Evolutionary conservation across 306 rosid species (phyloP), one percentile per base, ranked within the genome.

Genomic region (Chamaecrista fasciculata): DNA sequence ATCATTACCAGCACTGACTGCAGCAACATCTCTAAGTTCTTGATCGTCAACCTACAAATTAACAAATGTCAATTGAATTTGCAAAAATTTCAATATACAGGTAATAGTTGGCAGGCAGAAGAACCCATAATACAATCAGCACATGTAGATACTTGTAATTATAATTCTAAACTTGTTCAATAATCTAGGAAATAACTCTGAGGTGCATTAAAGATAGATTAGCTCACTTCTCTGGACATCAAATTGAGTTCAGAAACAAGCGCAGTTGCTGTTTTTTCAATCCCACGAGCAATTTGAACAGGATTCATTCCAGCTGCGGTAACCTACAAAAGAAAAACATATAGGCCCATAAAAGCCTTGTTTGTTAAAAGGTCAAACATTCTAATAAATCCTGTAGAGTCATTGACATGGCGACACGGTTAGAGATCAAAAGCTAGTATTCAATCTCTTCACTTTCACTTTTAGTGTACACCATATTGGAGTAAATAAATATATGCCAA

Each of bases 281-380:
- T 93, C 58, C 98, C 97, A 9, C 96, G 89, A 62, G 87, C 85
- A 80, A 93, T 79, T 85, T 93, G 98, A 70, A 90, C 73, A 62
- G 98, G 98, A 79, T 90, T 93, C 90, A 85, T 80, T 71, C 96
- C 97, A 65, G 94, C 87, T 37, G 97, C 87, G 83, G 84, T 85
- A 80, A 93, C 88, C 98, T 89, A 83, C 29, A 70, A 80, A 72
- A 12, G 58, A 43, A 26, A 20, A 74, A 58, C 18, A 21, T 2
- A 40, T 40, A 9, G n/a, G 46, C 46, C 46, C 15, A 25, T 11
- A 23, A 33, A 70, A 53, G 44, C 21, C n/a, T 40, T 40, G 26
- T 39, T 26, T 8, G 21, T 36, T 57, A 61, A 59, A 12, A 50
- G 20, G 4, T 42, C 48, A 69, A 56, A 49, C 21, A 6, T 65